Evolutionary conservation across 2,329 filamentous ascomycete genomes (phyloP), one percentile per base, ranked within the genome.

Genomic region (Penicillium corylophilum): DNA sequence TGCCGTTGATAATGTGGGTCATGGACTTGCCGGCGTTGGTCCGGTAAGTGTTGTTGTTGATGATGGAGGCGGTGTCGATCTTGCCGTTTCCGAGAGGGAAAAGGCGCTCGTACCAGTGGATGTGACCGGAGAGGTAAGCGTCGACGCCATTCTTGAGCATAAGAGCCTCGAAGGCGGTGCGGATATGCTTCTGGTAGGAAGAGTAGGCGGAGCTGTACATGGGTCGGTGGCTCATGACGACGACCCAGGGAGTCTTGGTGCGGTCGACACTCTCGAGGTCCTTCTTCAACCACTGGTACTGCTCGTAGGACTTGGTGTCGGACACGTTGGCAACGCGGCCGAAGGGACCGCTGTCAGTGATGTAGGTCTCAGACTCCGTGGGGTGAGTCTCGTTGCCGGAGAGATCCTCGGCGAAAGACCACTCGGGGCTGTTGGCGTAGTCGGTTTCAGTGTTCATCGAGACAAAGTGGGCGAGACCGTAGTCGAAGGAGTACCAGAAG

Each of bases 401-500:
- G 44, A 75, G 53, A 29, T 80, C 77, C 3, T 69, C 65, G 4
- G 69, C 63, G 54, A 80, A 79, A 10, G 75, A 70, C 61, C 63
- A 77, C 44, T 75, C 70, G 7, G 78, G 78, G 53, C 71, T 75
- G 62, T 77, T 68, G 42, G 77, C 71, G 56, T 74, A 80, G 62
- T 81, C 78, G 33, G 78, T 81, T 61, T 80, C 78, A 16, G 69
- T 71, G 44, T 80, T 69, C 24, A 81, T 64, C 16, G 73, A 66
- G 54, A 80, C 65, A 52, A 80, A 80, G 60, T 81, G 78, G 2
- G 75, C 78, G n/a, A 79, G 67, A 22, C 78, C 78, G 56, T 80
- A 80, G 67, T 81, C 77, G 57, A 80, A 81, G 1, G 75, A 79
- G 65, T 81, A 80, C 78, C 78, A 80, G 59, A 80, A 77, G 70